Evolutionary conservation across 208 protist species (phyloP), one percentile per base, ranked within the genome.

Genomic region (Trypanosoma caninum): DNA sequence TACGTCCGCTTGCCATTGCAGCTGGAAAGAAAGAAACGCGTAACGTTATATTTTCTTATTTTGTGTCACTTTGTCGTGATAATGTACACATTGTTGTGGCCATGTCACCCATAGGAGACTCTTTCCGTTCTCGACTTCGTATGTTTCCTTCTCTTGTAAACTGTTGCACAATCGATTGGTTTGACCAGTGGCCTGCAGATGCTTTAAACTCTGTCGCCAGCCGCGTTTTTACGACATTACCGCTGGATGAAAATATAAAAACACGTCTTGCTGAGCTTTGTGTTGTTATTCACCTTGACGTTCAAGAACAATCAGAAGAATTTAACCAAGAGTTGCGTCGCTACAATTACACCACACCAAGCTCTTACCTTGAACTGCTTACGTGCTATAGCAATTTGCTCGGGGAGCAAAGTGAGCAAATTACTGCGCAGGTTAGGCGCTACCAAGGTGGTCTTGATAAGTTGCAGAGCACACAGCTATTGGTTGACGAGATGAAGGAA

Each of bases 111-210:
- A 83, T 98, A 20, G 97, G 96, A 10, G 89, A 97, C 30, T 81
- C 88, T 45, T 98, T 99, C 75, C 91, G 95, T 58, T 78, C 78
- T 30, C 85, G 98, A 35, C 83, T 97, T 48, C 90, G 96, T 68
- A 97, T 97, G 93, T 99, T 98, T 61, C 98, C 98, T 8, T 98
- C 98, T 18, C 77, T 99, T 0, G 94, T 99, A 51, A 98, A 98
- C 75, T 98, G 98, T 76, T 98, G 94, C 76, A 97, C 96, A 16
- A 98, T 99, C 58, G 97, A 99, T 72, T 99, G 98, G 98, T 98
- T 98, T 63, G 87, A 91, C 59, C 82, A 92, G 64, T 99, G 98
- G 98, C 96, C 98, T 22, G 52, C 68, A 18, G 93, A 98, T 47
- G 98, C 97, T 9, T 82, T 99, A 9, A 31, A 72, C 13, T 83